phyloP scores from a whole-genome alignment of 2,329 filamentous ascomycete species.

The Cyclaneusma minus region DNA sequence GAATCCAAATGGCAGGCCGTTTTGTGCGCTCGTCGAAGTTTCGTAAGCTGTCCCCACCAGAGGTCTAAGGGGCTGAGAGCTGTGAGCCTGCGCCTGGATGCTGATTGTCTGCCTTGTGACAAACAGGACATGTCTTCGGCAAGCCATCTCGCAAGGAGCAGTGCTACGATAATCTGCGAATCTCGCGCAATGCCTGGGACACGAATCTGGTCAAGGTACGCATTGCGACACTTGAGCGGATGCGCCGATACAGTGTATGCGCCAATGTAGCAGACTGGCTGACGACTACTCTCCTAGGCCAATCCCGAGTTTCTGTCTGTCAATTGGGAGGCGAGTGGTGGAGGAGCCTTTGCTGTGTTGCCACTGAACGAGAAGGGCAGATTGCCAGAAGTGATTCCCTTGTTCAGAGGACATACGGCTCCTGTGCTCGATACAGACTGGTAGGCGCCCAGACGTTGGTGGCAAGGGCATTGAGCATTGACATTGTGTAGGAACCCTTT shows the following conservation, averaged over 20 bases:
- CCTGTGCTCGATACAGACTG: slow-evolving; percentile 96
- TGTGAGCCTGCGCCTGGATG: not conserved
- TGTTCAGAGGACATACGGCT: slow-evolving; percentile 92
- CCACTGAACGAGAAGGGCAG: slow-evolving; percentile 81
- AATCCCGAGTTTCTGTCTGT: slow-evolving; percentile 93
- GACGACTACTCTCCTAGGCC: slow-evolving; percentile 37
- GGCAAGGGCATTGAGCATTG: slow-evolving; percentile 10
- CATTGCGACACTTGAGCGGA: slow-evolving; percentile 1
- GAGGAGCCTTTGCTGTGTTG: slow-evolving; percentile 92
- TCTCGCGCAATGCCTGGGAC: slow-evolving; percentile 98
- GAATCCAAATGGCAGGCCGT: slow-evolving; percentile 44
- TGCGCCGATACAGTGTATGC: too few species aligned
- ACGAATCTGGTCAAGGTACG: slow-evolving; percentile 91
- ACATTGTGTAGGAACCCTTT: slow-evolving; percentile 80
- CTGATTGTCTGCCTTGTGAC: slow-evolving; percentile 10
- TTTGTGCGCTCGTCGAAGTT: slow-evolving; percentile 64
- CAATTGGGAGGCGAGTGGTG: slow-evolving; percentile 95
- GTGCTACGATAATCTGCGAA: slow-evolving; percentile 95
- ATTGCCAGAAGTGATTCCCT: slow-evolving; percentile 78
- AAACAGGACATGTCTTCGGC: slow-evolving; percentile 92
- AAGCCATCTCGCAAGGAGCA: slow-evolving; percentile 90
- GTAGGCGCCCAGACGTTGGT: slow-evolving; percentile 30
- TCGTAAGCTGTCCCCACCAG: slow-evolving; percentile 30
- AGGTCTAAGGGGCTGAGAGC: slow-evolving; percentile 8
- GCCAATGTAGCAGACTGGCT: too few species aligned